Conservation (phyloP, 129 eudicot genomes). For the Scalesia atractyloides region DNA sequence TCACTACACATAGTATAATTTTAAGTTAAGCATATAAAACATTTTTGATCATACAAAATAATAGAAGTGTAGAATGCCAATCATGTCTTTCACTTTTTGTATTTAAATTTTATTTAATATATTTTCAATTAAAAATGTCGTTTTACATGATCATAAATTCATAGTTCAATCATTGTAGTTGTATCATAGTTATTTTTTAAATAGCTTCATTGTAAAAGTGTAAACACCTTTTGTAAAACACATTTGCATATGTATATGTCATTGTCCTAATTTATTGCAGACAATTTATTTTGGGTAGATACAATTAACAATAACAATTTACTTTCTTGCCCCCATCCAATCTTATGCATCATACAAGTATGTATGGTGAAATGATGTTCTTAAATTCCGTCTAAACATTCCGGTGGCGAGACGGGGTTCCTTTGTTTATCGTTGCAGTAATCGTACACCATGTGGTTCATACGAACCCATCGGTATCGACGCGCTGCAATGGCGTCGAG, state of each 20-base stretch:
- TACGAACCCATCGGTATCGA: not conserved
- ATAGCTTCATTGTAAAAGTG: not conserved
- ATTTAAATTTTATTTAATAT: not conserved
- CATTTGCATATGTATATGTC: not conserved
- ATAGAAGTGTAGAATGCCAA: not conserved
- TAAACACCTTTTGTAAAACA: not conserved
- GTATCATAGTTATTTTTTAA: not conserved
- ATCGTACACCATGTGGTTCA: conserved; percentile 17
- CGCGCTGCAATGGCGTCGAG: not conserved
- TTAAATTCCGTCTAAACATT: conserved; percentile 5
- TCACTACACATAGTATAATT: no score
- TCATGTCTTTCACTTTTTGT: not conserved
- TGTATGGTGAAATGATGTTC: not conserved
- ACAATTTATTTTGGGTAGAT: not conserved
- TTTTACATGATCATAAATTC: not conserved
- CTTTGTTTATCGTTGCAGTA: conserved; percentile 8
- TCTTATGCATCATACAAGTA: not conserved
- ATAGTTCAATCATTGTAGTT: not conserved
- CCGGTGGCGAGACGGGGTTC: conserved; percentile 10
- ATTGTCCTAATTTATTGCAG: not conserved
- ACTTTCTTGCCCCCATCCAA: not conserved
- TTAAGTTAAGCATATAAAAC: no score
- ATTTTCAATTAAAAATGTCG: not conserved
- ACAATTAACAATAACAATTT: not conserved
- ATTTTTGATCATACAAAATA: no score